Base-by-base conservation (phyloP, 2,329 filamentous ascomycete species). In the Microcyclosporella mali region DNA sequence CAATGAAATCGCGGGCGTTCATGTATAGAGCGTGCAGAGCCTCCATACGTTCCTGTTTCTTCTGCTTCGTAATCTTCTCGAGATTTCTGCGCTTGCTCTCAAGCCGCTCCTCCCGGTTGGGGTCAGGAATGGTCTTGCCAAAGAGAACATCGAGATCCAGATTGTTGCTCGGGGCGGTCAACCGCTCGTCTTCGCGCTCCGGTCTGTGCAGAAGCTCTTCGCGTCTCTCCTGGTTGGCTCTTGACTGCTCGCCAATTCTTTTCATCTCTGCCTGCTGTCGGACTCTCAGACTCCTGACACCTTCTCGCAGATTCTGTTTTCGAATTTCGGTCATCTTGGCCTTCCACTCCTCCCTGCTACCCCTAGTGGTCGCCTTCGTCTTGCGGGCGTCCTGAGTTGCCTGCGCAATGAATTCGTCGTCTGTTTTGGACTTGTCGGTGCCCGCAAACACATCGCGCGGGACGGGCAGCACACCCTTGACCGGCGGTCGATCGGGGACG, bases 1-100 rank as follows among this genome's bases (percentile, higher is more conserved):
- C 82, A 61, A 98, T 95, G 68, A 97, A 98, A 30, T 79, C 72
- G 18, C 84, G 78, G 4, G 92, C 88, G 56, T 88, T 85, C 69
- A 92, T 85, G 68, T 98, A 98, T 10, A 98, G 76, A 45, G 86
- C 81, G 66, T 95, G 87, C 21, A 98, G 69, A 12, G 82, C 77
- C 52, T 90, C 79, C 47, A 78, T 45, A 4, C 61, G 55, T 25
- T 58, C 49, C 15, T 50, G 52, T n/a, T 47, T 47, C 33, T 55
- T 56, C 11, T 45, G 33, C 6, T 47, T 45, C 11, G 51, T 47
- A 25, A 48, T 49, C 1, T 48, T 43, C 29, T 52, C 51, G 4
- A 53, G 31, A 35, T 60, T 57, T 17, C 46, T 44, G 16, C 42
- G 43, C 42, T 58, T 63, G 36, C 19, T 69, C 64, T n/a, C 75